Evolutionary conservation across 2,329 filamentous ascomycete genomes (phyloP), one percentile per base, ranked within the genome.

Genomic region (Paracorniculantispora psalliotae): DNA sequence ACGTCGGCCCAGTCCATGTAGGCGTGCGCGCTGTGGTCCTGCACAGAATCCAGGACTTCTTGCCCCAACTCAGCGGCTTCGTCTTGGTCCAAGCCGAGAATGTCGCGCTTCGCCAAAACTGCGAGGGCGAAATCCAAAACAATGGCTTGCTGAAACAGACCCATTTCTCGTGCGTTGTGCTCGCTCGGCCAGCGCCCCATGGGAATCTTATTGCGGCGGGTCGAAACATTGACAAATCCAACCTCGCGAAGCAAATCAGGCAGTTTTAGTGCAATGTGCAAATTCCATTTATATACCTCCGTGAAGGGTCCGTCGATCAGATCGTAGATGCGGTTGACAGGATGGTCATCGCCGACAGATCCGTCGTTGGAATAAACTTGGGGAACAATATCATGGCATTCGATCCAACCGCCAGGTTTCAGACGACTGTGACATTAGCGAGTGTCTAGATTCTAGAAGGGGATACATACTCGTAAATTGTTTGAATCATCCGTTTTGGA

Each of bases 401-500:
- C 73, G 49, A 76, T 64, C 73, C 74, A 76, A 9, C 72, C 73
- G n/a, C 73, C 73, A 13, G 72, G 71, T 53, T 67, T 70, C 17
- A 74, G 58, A 17, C 71, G 68, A 19, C 73, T 76, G 41, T 7
- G 21, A 25, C 25, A 23, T 23, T 15, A 28, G 58, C 67, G 37
- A 50, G 13, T 9, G 21, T 4, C 35, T 23, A 21, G 50, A n/a
- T 21, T 12, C 9, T 6, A 52, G 21, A 12, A 35, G 67, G 62
- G 6, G 30, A 12, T 26, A 33, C 28, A 23, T 68, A 75, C 73
- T 72, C 69, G 61, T 78, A 81, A 13, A 77, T 75, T 63, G 81
- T 76, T 37, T 72, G 62, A 48, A 85, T 68, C 49, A 86, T 69
- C 23, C 70, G 71, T 3, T 72, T 72, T 68, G 82, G 84, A 64